Evolutionary conservation across 257 asterid genomes (phyloP), one percentile per base, ranked within the genome.

Genomic region (Capsicum chinense): DNA sequence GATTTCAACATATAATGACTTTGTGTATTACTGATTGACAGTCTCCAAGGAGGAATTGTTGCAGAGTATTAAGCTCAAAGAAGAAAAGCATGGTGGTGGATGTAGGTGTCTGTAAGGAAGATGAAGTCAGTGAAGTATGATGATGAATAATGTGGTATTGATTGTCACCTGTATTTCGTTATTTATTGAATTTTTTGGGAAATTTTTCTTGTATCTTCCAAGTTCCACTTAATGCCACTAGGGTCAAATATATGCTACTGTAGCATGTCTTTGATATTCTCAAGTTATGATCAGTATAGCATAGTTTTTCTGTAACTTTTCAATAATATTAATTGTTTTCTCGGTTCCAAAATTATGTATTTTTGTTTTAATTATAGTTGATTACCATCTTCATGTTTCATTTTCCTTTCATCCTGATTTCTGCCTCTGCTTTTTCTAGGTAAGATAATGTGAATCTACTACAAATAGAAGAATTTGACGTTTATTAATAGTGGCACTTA

Each of bases 11-110:
- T 67, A 8, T 50, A 7, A 42, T 48, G 70, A 26, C 39, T 80
- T 64, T 52, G n/a, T 85, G 79, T 42, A 15, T 56, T 74, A 44
- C 37, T 60, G 81, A 47, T 48, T 19, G 78, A 86, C 93, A 95
- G 98, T 92, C 98, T 59, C 96, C 98, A 0, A 92, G 98, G 90
- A 92, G 98, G 86, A 93, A 92, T 69, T 95, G 98, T 83, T 95
- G 98, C 92, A 86, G 93, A 88, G 88, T 92, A 26, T 7, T 88
- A 64, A 89, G 90, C 76, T 87, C 92, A 7, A 85, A 83, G 86
- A 87, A 79, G 83, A 84, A 84, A 71, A 88, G 89, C 26, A 62
- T 95, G 91, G 93, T 84, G 63, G 63, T 95, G 5, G 93, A 91
- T 73, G 97, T 92, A 58, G 96, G 97, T 16, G 64, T 83, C 67